phyloP scores from a whole-genome alignment of 1,139 yeast species.

The Pichia sp. region DNA sequence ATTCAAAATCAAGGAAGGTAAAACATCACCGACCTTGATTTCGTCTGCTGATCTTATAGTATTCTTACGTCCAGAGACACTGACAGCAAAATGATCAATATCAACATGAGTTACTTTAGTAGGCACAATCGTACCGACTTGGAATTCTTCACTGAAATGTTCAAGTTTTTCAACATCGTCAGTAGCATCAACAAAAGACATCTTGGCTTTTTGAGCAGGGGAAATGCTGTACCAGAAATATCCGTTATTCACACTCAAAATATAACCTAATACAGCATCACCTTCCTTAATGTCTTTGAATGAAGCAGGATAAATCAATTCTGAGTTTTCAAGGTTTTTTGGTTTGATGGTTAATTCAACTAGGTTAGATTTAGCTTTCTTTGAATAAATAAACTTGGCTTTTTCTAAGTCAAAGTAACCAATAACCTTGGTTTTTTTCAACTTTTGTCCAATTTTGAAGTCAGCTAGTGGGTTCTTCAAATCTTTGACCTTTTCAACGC shows the following conservation, averaged over 20 bases:
- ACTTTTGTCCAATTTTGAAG: constrained; percentile 54
- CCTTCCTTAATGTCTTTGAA: constrained; percentile 43
- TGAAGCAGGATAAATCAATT: constrained; percentile 33
- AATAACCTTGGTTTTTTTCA: constrained; percentile 58
- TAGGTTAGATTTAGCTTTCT: constrained; percentile 53
- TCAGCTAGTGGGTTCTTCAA: constrained; percentile 53
- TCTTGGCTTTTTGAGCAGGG: constrained; percentile 63
- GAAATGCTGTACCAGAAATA: constrained; percentile 65
- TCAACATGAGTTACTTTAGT: constrained; percentile 56
- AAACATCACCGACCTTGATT: constrained; percentile 50
- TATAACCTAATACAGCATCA: constrained; percentile 43
- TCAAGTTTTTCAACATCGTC: constrained; percentile 50
- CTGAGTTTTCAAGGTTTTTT: constrained; percentile 34
- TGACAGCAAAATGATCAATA: constrained; percentile 46
- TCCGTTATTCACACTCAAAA: constrained; percentile 44
- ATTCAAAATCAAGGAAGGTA: constrained; percentile 66
- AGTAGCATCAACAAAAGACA: constrained; percentile 62
- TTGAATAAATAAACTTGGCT: constrained; percentile 68
- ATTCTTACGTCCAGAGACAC: constrained; percentile 48
- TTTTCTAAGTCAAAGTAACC: constrained; percentile 75
- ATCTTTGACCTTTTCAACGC: constrained; percentile 53
- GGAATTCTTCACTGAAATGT: constrained; percentile 52
- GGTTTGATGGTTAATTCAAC: constrained; percentile 63
- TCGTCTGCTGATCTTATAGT: constrained; percentile 44
- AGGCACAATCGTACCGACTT: constrained; percentile 66